phyloP scores from a whole-genome alignment of 139 green algal species.

The Chara braunii region DNA sequence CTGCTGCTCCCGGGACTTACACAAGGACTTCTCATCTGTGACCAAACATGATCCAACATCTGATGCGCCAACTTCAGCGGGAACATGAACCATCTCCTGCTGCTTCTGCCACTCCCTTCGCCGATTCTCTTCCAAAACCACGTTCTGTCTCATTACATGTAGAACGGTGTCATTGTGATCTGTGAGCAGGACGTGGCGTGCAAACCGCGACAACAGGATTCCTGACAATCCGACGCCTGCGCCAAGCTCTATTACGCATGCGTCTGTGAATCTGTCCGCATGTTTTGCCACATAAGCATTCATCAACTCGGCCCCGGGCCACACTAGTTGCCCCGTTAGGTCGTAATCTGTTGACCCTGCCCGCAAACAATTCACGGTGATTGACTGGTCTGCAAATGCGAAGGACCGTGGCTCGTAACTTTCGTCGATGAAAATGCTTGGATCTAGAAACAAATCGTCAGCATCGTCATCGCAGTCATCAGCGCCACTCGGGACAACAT shows the following conservation, averaged over 20 bases:
- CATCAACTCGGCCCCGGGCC: constrained; percentile 10
- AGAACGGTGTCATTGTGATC: constrained; percentile 24
- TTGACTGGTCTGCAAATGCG: too few relatives aligned
- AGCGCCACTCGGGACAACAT: too few relatives aligned
- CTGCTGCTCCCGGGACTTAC: background rate
- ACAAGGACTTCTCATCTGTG: background rate
- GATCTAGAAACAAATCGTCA: too few relatives aligned
- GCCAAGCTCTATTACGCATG: constrained; percentile 9
- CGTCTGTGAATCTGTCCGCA: background rate
- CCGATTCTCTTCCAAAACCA: background rate
- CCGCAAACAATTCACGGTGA: too few relatives aligned
- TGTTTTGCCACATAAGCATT: background rate
- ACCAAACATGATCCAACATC: background rate
- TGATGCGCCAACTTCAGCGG: background rate
- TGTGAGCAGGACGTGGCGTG: constrained; percentile 9
- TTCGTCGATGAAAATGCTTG: too few relatives aligned
- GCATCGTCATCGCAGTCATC: too few relatives aligned
- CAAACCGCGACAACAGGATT: constrained; percentile 2
- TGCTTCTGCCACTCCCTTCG: background rate
- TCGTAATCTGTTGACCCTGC: constrained; percentile 32
- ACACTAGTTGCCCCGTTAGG: constrained; percentile 20
- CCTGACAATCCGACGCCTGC: constrained; percentile 16
- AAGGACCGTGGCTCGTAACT: too few relatives aligned
- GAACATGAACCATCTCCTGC: background rate
- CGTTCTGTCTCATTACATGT: constrained; percentile 4